Base-by-base conservation (phyloP, 768 basidiomycete species). In the Lanmaoa rubissima region DNA sequence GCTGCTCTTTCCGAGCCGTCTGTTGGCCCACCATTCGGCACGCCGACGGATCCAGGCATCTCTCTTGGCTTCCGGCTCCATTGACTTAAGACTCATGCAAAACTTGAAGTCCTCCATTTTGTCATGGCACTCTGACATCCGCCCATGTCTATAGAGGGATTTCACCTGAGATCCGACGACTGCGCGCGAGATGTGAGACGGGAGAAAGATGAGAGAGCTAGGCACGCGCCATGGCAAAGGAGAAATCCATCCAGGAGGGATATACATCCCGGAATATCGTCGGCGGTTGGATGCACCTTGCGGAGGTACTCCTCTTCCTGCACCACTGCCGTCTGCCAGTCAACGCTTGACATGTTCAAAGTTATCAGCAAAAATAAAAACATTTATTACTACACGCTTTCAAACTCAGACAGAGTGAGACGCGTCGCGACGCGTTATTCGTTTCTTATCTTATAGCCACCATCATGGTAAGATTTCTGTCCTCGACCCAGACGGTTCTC, bases 21-120 rank as follows among this genome's bases (percentile, higher is more conserved):
- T 76, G 35, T 78, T 75, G 5, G 95, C 93, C 96, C 94, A 97
- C 94, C 94, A 95, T 69, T 95, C 92, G 2, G 96, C 96, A 52
- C 91, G 79, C 17, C 89, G 79, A 48, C 78, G 80, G 54, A 98
- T 85, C 95, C 94, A 99, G 4, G 84, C 83, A 49, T 92, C 84
- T 32, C 89, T 80, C 67, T 84, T 83, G 64, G 86, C 82, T 54
- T 94, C 93, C 16, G 86, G 84, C 51, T 87, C 81, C 72, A 91
- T 76, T 13, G 82, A 78, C 73, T 94, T 96, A 58, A 89, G 75
- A 58, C 85, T 87, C 77, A 96, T 76, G 74, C 96, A 99, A 73
- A 91, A 96, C 73, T 97, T 97, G 81, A 96, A 95, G 65, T 96
- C 94, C 55, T 92, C 87, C 68, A 87, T 80, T 69, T 96, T 94